phyloP scores from a whole-genome alignment of 2,329 filamentous ascomycete species.

The Alternaria triticimaculans region DNA sequence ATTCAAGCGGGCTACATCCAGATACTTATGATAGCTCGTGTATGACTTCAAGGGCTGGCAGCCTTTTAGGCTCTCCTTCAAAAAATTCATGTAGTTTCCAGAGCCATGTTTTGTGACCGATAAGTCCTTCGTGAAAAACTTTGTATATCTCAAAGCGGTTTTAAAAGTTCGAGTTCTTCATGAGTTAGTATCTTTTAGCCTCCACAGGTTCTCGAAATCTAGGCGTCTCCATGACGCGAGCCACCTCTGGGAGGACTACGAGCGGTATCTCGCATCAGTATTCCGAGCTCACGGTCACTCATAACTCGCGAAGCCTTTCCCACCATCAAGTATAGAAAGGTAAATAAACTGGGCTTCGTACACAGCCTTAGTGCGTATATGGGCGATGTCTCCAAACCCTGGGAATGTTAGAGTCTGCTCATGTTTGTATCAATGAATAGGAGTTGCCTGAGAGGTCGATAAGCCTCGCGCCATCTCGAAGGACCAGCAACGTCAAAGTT shows the following conservation, averaged over 20 bases:
- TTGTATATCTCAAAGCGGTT: background rate
- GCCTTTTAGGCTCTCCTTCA: background rate
- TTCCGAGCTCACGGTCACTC: background rate
- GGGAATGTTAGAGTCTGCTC: background rate
- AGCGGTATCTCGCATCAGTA: background rate
- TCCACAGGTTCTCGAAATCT: accelerated
- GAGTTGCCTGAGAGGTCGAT: background rate
- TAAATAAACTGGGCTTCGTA: background rate
- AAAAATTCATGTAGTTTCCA: background rate
- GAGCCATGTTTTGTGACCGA: background rate
- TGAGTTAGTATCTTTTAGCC: background rate
- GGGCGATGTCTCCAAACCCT: background rate
- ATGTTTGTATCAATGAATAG: background rate
- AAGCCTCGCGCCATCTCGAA: background rate
- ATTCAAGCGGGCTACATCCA: background rate
- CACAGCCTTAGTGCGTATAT: background rate
- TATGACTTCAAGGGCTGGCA: background rate
- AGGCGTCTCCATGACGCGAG: background rate
- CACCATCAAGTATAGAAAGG: background rate
- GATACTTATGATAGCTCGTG: background rate
- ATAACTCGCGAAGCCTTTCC: background rate
- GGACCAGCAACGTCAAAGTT: background rate
- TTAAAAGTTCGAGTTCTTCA: background rate
- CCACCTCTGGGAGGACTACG: background rate
- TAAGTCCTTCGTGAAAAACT: background rate